Percentiles rank a stretch among this genome's conserved stretches.
These are phyloP conservation scores for Stereum hirsutum DNA, from an alignment of 1,284 basidiomycete genomes.

Conservation along the genomic window DNA sequence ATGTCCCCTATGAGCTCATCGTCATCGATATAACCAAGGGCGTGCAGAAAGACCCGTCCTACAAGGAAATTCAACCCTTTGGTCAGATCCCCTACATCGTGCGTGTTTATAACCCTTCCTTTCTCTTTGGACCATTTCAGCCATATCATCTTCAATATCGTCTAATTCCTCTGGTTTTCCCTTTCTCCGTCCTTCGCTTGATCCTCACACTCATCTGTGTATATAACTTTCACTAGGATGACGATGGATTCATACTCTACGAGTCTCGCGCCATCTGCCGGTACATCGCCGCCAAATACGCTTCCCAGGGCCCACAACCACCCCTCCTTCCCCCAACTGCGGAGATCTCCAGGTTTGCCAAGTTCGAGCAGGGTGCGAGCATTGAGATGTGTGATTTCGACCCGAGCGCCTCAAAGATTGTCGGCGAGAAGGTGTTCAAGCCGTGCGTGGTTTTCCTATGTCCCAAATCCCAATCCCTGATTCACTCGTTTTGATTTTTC, in stretches of 20 bases:
- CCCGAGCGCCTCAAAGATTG: constrained; percentile 20
- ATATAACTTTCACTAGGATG: neutral
- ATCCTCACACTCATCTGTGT: too few relatives aligned
- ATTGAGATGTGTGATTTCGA: constrained; percentile 33
- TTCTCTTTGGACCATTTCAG: neutral
- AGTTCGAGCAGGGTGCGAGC: constrained; percentile 35
- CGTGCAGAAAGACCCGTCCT: constrained; percentile 39
- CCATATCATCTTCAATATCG: neutral
- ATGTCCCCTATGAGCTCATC: constrained; percentile 39
- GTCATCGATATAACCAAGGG: constrained; percentile 29
- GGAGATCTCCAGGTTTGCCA: constrained; percentile 22
- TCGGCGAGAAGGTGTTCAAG: constrained; percentile 22
- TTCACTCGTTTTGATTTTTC: too few relatives aligned
- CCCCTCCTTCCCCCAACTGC: constrained; percentile 23
- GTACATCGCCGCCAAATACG: constrained; percentile 26
- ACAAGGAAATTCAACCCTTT: constrained; percentile 46
- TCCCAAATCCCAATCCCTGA: too few relatives aligned
- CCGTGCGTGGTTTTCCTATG: too few relatives aligned
- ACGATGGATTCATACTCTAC: constrained; percentile 25
- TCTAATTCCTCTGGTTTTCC: too few relatives aligned
- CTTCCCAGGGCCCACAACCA: constrained; percentile 15
- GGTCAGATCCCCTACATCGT: constrained; percentile 59
- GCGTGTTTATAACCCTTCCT: constrained; percentile 11
- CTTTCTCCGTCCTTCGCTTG: too few relatives aligned
- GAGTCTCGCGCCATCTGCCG: constrained; percentile 42